Evolutionary conservation across 2,329 filamentous ascomycete genomes (phyloP).

Genomic region (Rhinocladiella mackenziei): DNA sequence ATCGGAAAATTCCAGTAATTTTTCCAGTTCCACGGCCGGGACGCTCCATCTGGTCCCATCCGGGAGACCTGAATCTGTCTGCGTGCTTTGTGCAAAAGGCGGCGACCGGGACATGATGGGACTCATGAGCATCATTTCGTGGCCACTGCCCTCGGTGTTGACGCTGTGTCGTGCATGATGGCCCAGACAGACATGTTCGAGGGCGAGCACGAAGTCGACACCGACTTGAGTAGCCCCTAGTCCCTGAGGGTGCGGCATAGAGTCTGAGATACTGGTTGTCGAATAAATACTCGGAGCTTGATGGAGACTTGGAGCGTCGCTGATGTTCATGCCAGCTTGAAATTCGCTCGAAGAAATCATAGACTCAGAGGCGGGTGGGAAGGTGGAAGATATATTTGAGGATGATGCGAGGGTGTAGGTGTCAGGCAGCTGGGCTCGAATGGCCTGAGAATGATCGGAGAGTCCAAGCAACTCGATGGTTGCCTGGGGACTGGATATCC

Average conservation of each 20-base stretch:
- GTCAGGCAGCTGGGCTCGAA: constrained; percentile 18
- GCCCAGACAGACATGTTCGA: constrained; percentile 32
- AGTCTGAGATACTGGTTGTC: background rate
- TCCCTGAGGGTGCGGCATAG: constrained; percentile 30
- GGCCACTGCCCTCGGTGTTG: constrained; percentile 27
- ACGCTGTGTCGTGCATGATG: constrained; percentile 24
- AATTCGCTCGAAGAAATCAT: constrained; percentile 8
- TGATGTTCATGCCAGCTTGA: constrained; percentile 11
- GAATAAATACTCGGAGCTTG: constrained; percentile 2
- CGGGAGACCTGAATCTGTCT: constrained; percentile 13
- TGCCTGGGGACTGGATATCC: constrained; percentile 14
- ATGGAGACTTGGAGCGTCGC: constrained; percentile 8
- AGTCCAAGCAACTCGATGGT: constrained; percentile 19
- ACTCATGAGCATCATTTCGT: constrained; percentile 32
- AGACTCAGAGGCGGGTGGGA: constrained; percentile 7
- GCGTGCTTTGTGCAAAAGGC: constrained; percentile 1
- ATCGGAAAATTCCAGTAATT: constrained; percentile 29
- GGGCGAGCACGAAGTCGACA: constrained; percentile 34
- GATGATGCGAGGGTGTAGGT: constrained; percentile 3
- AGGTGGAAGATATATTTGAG: constrained; percentile 4
- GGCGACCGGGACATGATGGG: constrained; percentile 31
- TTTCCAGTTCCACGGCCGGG: constrained; percentile 31
- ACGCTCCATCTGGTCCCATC: constrained; percentile 29
- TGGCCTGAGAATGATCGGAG: constrained; percentile 14
- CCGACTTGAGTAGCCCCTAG: constrained; percentile 32